Evolutionary conservation across 2,329 filamentous ascomycete species (phyloP).

Genomic region (Alternaria longipes): DNA sequence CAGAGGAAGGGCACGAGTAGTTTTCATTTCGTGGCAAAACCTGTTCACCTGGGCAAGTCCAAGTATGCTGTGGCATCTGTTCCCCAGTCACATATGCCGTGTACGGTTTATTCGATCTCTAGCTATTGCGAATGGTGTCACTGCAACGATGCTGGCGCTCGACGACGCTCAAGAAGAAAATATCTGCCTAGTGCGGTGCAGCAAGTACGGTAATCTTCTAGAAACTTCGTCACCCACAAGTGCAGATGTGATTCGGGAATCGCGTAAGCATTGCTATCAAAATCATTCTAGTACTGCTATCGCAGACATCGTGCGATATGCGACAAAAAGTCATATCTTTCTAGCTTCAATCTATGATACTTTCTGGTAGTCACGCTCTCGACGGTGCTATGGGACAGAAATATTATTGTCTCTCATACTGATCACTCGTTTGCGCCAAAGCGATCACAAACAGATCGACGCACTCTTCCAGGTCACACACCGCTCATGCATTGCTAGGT

Average conservation of each 20-base stretch:
- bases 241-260: not conserved
- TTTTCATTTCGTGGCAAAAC: not conserved
- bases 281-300: not conserved
- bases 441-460: not conserved
- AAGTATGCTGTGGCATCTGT: not conserved
- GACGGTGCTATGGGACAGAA: not conserved
- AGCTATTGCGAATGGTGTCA: not conserved
- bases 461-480: not conserved
- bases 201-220: not conserved
- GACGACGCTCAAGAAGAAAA: not conserved
- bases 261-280: not conserved
- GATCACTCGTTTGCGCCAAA: not conserved
- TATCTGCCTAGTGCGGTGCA: not conserved
- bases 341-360: not conserved
- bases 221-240: not conserved
- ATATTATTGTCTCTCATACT: not conserved
- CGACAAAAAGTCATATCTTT: not conserved
- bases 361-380: not conserved
- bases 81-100: not conserved
- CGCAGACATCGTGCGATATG: not conserved
- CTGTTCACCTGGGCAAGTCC: not conserved
- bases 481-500: not conserved
- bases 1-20: not conserved
- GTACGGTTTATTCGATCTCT: not conserved
- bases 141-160: not conserved